Percentiles rank a stretch among this genome's conserved stretches.
Evolutionary conservation across 2,329 filamentous ascomycete genomes (phyloP).

Genomic region (Purpureocillium takamizusanense): DNA sequence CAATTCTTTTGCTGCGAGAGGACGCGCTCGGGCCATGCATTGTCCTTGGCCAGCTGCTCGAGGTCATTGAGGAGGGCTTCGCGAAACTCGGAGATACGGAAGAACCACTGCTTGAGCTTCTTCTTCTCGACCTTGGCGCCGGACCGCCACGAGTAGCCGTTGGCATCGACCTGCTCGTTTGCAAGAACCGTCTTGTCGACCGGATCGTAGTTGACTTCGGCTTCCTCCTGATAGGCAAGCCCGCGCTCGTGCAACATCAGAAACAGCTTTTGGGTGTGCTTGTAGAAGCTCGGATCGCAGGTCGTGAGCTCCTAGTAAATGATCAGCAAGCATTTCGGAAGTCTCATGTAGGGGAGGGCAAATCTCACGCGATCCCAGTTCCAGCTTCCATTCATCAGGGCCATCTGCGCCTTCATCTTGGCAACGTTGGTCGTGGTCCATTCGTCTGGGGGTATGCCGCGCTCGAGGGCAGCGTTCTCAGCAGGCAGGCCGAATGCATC

Average conservation of each 20-base stretch:
- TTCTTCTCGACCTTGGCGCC: slow-evolving; percentile 76
- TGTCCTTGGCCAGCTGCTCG: slow-evolving; percentile 51
- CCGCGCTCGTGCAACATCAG: slow-evolving; percentile 65
- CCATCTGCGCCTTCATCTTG: slow-evolving; percentile 76
- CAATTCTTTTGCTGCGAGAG: slow-evolving; percentile 79
- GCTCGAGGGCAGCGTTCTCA: slow-evolving; percentile 83
- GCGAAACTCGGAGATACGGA: slow-evolving; percentile 72
- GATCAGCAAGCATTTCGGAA: slow-evolving; percentile 2
- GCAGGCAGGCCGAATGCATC: slow-evolving; percentile 86
- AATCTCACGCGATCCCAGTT: slow-evolving; percentile 67
- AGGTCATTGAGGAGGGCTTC: slow-evolving; percentile 65
- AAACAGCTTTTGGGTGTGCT: slow-evolving; percentile 82
- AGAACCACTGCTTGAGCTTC: slow-evolving; percentile 80
- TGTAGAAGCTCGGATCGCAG: slow-evolving; percentile 78
- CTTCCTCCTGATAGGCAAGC: slow-evolving; percentile 74
- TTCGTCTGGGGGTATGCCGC: slow-evolving; percentile 63
- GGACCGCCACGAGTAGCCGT: slow-evolving; percentile 79
- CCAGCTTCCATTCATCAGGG: slow-evolving; percentile 71
- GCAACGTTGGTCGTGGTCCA: slow-evolving; percentile 79
- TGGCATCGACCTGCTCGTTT: slow-evolving; percentile 86
- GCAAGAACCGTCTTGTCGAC: slow-evolving; percentile 83
- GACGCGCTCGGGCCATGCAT: slow-evolving; percentile 75
- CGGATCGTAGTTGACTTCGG: slow-evolving; percentile 83
- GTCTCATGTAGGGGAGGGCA: slow-evolving; percentile 10
- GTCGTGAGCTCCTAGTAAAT: slow-evolving; percentile 64